phyloP scores from a whole-genome alignment of 2,329 filamentous ascomycete species.

The Fusarium penzigii region DNA sequence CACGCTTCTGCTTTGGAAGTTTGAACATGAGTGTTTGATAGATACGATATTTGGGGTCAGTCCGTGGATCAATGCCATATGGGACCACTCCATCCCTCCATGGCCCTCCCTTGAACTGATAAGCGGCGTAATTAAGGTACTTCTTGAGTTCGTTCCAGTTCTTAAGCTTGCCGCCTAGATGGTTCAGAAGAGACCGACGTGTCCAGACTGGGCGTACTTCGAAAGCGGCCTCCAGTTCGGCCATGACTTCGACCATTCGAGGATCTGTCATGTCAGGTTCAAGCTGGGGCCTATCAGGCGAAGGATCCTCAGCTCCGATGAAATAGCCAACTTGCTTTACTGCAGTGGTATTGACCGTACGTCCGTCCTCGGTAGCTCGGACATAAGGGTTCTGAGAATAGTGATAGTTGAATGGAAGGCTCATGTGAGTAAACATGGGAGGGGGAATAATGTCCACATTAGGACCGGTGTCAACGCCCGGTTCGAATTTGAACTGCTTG shows the following conservation, averaged over 20 bases:
- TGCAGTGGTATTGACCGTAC: conserved; percentile 58
- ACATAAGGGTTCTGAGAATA: conserved; percentile 87
- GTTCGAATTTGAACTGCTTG: conserved; percentile 65
- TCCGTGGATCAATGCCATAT: conserved; percentile 84
- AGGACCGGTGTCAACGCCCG: conserved; percentile 57
- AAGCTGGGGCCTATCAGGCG: conserved; percentile 60
- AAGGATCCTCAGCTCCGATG: conserved; percentile 62
- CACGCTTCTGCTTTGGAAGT: conserved; percentile 55
- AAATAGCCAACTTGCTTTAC: conserved; percentile 62
- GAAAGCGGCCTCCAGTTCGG: conserved; percentile 65
- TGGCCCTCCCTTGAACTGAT: conserved; percentile 89
- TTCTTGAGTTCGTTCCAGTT: conserved; percentile 66
- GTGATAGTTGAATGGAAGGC: conserved; percentile 73
- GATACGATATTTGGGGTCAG: conserved; percentile 70
- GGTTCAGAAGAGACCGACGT: conserved; percentile 76
- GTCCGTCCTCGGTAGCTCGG: conserved; percentile 58
- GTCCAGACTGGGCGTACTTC: conserved; percentile 82
- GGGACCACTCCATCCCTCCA: conserved; percentile 87
- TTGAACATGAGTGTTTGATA: conserved; percentile 93
- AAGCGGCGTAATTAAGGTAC: conserved; percentile 81
- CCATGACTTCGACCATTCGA: conserved; percentile 64
- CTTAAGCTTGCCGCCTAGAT: conserved; percentile 54
- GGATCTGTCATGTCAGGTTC: conserved; percentile 61
- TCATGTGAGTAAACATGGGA: conserved; percentile 73
- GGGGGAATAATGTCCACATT: conserved; percentile 76